A percentile compares a stretch with the other conserved stretches of the same genome.
Conservation (phyloP, 2,329 filamentous ascomycete species). For the Colletotrichum cuscutae region DNA sequence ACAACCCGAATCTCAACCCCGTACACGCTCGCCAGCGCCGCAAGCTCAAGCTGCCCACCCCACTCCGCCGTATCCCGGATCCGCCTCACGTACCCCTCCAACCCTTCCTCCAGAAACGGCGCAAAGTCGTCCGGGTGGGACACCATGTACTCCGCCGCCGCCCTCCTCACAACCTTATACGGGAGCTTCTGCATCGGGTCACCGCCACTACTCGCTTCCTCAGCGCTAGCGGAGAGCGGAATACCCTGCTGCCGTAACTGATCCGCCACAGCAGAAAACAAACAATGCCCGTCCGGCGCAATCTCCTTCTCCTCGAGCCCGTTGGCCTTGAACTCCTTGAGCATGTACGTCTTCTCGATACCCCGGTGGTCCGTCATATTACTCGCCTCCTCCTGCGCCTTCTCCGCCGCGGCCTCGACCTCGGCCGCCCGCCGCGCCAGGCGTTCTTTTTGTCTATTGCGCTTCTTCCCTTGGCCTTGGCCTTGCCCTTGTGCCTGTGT, state of each 20-base stretch:
- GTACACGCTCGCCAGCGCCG: conserved; percentile 85
- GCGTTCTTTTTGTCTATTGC: conserved; percentile 91
- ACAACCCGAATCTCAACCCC: conserved; percentile 84
- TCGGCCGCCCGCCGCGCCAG: conserved; percentile 90
- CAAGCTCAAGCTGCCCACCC: conserved; percentile 92
- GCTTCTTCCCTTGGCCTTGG: conserved; percentile 68
- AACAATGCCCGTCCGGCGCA: conserved; percentile 90
- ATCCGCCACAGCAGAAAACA: conserved; percentile 92
- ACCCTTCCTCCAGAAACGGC: conserved; percentile 85
- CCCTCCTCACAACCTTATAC: conserved; percentile 76
- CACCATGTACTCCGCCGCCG: conserved; percentile 82
- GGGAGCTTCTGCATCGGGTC: conserved; percentile 41
- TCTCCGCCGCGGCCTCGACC: conserved; percentile 73
- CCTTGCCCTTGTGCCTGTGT: conserved; percentile 36
- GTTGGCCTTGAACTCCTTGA: conserved; percentile 69
- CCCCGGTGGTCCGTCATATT: conserved; percentile 78
- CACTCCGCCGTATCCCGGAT: conserved; percentile 92
- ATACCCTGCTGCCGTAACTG: conserved; percentile 72
- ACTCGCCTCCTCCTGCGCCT: conserved; percentile 80
- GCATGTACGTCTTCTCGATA: conserved; percentile 77
- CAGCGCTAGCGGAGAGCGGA: conserved; percentile 44
- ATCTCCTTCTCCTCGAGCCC: conserved; percentile 81
- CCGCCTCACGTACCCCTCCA: conserved; percentile 78
- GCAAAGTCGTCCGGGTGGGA: conserved; percentile 82
- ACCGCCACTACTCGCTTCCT: neutral